Conservation (phyloP, 1,284 basidiomycete species). For the Earliella scabrosa region DNA sequence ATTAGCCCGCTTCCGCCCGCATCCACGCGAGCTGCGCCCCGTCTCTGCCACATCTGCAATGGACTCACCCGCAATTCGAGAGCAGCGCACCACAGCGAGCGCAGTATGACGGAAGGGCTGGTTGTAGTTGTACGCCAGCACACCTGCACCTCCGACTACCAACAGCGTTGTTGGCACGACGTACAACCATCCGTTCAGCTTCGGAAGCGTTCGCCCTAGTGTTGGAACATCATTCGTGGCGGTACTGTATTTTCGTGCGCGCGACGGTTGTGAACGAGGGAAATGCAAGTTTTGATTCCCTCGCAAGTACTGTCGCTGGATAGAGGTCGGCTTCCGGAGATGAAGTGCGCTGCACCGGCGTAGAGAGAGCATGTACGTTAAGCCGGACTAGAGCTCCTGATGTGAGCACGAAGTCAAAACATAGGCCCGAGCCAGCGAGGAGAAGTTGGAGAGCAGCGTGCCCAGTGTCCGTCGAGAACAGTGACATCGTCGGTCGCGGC, state of each 20-base stretch:
- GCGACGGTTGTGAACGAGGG: neutral
- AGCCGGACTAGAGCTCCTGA: neutral
- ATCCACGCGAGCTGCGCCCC: neutral
- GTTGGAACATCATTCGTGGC: neutral
- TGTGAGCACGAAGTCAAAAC: neutral
- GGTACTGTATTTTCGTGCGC: neutral
- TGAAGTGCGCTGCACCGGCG: slow-evolving; percentile 13
- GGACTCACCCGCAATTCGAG: slow-evolving; percentile 63
- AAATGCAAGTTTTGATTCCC: too few relatives aligned
- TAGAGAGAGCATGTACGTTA: slow-evolving; percentile 13
- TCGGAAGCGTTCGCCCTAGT: slow-evolving; percentile 1
- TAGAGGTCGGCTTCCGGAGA: neutral
- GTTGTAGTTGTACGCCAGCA: slow-evolving; percentile 59
- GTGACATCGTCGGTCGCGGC: too few relatives aligned
- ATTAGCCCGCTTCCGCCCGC: too few relatives aligned
- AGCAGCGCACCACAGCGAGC: slow-evolving; percentile 75
- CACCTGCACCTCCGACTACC: slow-evolving; percentile 41
- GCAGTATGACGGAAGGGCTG: slow-evolving; percentile 67
- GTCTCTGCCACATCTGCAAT: neutral
- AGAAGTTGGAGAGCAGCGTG: too few relatives aligned
- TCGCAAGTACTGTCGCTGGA: neutral
- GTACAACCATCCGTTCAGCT: slow-evolving; percentile 24
- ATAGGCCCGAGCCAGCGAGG: neutral
- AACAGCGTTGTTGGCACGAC: slow-evolving; percentile 29
- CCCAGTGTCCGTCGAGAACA: too few relatives aligned